Conservation (phyloP, 441 rosid genomes). For the Populus hybrid region DNA sequence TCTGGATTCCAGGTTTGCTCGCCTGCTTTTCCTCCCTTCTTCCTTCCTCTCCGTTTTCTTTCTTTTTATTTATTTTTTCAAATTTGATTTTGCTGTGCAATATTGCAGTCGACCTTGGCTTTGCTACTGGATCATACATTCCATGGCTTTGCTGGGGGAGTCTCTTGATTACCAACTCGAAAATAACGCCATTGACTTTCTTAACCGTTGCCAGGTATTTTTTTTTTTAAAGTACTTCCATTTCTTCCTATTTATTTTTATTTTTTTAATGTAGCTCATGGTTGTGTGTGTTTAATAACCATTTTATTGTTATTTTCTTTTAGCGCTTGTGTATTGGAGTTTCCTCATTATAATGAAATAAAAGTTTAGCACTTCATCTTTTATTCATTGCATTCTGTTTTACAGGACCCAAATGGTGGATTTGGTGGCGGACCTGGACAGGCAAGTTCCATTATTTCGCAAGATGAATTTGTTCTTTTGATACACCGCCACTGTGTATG, state of each 20-base stretch:
- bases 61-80: background rate
- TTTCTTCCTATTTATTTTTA: background rate
- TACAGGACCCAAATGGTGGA: conserved; percentile 83
- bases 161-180: conserved; percentile 54
- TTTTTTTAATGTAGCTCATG: background rate
- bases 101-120: conserved; percentile 84
- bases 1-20: conserved; percentile 72
- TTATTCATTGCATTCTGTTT: background rate
- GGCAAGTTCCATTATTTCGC: conserved; percentile 44
- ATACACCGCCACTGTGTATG: background rate
- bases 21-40: background rate
- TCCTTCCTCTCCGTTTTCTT: background rate
- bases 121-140: conserved; percentile 93
- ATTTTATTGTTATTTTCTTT: background rate
- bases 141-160: conserved; percentile 78
- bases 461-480: conserved; percentile 9
- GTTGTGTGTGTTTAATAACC: background rate
- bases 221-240: background rate
- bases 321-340: background rate
- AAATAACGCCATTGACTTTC: conserved; percentile 54
- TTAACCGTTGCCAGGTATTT: conserved; percentile 74
- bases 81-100: background rate
- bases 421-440: conserved; percentile 98
- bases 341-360: background rate
- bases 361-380: background rate